Evolutionary conservation across 2,329 filamentous ascomycete genomes (phyloP).

Genomic region (Sarocladiaceae sp.): DNA sequence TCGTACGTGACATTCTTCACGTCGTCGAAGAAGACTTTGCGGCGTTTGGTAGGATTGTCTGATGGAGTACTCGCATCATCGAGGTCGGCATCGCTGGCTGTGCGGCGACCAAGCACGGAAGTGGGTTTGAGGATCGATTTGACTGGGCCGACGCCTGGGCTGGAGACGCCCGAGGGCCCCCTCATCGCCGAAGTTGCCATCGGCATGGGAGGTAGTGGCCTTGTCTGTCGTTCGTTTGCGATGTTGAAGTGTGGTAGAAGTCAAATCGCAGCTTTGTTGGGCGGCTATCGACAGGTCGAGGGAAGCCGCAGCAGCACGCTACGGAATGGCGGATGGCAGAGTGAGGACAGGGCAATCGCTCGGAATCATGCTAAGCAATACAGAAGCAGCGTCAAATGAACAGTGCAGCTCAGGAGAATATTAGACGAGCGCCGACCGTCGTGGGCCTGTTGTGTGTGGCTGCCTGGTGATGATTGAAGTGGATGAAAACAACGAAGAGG

Average conservation of each 20-base stretch:
- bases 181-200: slow-evolving; percentile 8
- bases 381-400: neutral
- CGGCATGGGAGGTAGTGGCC: too few relatives aligned
- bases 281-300: neutral
- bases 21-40: slow-evolving; percentile 56
- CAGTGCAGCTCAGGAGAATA: neutral
- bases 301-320: slow-evolving; percentile 7
- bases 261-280: neutral
- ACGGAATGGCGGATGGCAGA: neutral
- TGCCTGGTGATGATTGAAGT: neutral
- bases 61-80: slow-evolving; percentile 33
- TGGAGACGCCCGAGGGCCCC: slow-evolving; percentile 23
- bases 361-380: slow-evolving; percentile 3
- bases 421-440: neutral
- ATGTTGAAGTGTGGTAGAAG: neutral
- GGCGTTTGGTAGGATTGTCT: slow-evolving; percentile 47
- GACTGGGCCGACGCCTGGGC: slow-evolving; percentile 36
- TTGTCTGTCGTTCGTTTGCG: neutral
- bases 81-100: slow-evolving; percentile 38
- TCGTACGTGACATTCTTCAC: slow-evolving; percentile 53
- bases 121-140: slow-evolving; percentile 50
- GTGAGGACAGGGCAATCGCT: neutral
- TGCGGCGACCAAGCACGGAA: slow-evolving; percentile 40
- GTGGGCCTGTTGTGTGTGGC: neutral
- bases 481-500: slow-evolving; percentile 4